Evolutionary conservation across 2,329 filamentous ascomycete genomes (phyloP).

Genomic region (Fusarium udum): DNA sequence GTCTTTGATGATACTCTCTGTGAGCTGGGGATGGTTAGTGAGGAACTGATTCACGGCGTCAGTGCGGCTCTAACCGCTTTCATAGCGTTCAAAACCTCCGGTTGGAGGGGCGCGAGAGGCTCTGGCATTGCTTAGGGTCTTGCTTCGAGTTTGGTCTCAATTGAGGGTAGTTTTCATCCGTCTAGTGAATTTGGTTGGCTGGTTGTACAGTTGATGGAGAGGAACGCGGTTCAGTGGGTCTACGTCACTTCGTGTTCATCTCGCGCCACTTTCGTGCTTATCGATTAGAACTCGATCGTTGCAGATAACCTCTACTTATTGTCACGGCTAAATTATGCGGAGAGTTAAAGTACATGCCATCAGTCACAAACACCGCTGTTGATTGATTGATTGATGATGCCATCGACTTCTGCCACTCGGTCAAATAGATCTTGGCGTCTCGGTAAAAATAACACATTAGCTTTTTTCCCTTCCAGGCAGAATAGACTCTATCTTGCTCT

Average conservation of each 20-base stretch:
- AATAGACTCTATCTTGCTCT: too few relatives aligned
- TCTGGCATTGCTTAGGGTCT: background rate
- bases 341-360: background rate
- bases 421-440: too few relatives aligned
- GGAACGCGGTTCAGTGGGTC: background rate
- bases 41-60: too few relatives aligned
- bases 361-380: too few relatives aligned
- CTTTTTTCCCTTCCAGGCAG: too few relatives aligned
- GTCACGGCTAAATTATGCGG: fast-evolving
- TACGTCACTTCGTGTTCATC: background rate
- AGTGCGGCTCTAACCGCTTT: background rate
- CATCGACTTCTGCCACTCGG: too few relatives aligned
- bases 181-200: background rate
- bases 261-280: background rate
- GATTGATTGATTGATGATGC: too few relatives aligned
- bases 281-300: background rate
- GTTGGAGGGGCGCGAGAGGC: background rate
- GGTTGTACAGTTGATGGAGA: background rate
- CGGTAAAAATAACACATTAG: too few relatives aligned
- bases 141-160: background rate
- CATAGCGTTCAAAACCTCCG: background rate
- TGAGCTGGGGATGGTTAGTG: background rate
- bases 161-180: background rate
- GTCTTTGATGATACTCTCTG: background rate
- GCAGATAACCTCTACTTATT: background rate